phyloP scores from a whole-genome alignment of 352 stramenopile species.

The Phytophthora brassicae region DNA sequence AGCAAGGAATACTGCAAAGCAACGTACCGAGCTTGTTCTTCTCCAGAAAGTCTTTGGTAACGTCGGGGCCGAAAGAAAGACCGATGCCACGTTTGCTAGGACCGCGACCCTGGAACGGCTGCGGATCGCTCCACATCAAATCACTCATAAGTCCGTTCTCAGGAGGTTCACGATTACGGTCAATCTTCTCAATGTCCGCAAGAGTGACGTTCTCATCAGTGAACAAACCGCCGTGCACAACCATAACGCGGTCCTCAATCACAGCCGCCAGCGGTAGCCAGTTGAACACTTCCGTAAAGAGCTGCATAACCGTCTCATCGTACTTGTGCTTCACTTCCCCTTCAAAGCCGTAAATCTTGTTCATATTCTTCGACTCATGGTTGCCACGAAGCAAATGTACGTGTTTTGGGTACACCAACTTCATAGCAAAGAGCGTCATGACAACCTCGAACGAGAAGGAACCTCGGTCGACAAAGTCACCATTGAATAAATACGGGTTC shows the following conservation, averaged over 20 bases:
- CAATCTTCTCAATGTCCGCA: constrained; percentile 94
- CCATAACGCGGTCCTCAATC: constrained; percentile 95
- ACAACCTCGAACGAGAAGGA: constrained; percentile 99
- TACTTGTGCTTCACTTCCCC: constrained; percentile 99
- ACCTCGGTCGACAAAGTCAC: constrained; percentile 99
- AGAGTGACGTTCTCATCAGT: constrained; percentile 93
- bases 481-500: constrained; percentile 99
- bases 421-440: constrained; percentile 97
- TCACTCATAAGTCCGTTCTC: constrained; percentile 92
- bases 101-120: constrained; percentile 94
- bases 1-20: background rate
- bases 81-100: constrained; percentile 97
- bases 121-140: constrained; percentile 96
- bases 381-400: constrained; percentile 96
- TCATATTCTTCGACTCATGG: constrained; percentile 99
- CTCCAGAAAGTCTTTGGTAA: constrained; percentile 96
- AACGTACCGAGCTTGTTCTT: constrained; percentile 93
- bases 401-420: constrained; percentile 92
- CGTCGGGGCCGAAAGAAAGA: constrained; percentile 97
- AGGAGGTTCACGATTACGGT: constrained; percentile 94
- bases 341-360: constrained; percentile 99
- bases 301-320: constrained; percentile 97
- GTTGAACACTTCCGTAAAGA: constrained; percentile 99
- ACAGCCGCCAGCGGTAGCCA: constrained; percentile 94
- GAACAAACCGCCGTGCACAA: constrained; percentile 98